Conservation (phyloP, 352 stramenopile genomes). For the Pythium rhizo-oryzae region DNA sequence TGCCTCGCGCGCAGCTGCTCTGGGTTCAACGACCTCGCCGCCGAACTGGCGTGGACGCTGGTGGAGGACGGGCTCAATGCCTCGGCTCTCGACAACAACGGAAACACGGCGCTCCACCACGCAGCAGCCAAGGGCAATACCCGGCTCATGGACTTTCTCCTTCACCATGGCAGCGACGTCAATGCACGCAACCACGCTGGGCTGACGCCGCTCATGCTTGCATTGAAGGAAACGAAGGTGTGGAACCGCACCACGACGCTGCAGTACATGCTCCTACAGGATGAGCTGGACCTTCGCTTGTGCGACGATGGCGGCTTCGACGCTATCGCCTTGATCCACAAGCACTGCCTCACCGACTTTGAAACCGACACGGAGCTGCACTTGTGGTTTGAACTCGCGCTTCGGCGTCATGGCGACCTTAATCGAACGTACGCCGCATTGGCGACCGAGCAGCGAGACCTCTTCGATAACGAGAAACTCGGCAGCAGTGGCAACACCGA, state of each 20-base stretch:
- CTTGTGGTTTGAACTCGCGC: conserved; percentile 38
- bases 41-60: conserved; percentile 63
- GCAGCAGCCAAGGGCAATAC: conserved; percentile 50
- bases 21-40: conserved; percentile 48
- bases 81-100: conserved; percentile 32
- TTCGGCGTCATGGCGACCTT: conserved; percentile 2
- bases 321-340: conserved; percentile 30
- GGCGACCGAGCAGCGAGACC: conserved; percentile 13
- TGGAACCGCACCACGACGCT: background rate
- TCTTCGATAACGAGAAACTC: conserved; percentile 40
- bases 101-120: conserved; percentile 59
- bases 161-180: conserved; percentile 46
- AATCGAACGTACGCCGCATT: background rate
- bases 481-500: conserved; percentile 25
- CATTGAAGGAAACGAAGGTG: conserved; percentile 30
- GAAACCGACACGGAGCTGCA: conserved; percentile 35
- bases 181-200: conserved; percentile 46
- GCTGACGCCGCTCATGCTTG: conserved; percentile 51
- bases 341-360: conserved; percentile 45
- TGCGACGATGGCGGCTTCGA: conserved; percentile 1
- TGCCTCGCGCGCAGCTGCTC: conserved; percentile 47
- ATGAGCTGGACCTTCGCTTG: background rate
- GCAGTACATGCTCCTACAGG: conserved; percentile 17
- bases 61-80: conserved; percentile 48
- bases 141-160: conserved; percentile 63